Percentiles rank a stretch among this genome's conserved stretches.
Conservation (phyloP, 129 eudicot genomes). For the Flaveria robusta region DNA sequence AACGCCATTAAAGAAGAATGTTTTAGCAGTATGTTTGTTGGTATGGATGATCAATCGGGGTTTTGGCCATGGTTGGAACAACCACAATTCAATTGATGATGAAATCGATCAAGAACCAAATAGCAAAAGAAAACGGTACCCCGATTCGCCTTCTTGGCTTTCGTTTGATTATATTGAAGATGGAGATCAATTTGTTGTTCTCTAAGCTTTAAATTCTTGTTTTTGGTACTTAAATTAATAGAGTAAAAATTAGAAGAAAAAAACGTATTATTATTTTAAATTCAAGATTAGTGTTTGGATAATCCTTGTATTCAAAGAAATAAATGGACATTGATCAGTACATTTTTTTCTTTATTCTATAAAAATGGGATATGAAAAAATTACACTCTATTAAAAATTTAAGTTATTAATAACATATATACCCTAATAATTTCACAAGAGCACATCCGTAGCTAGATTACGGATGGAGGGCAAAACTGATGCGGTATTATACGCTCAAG, state of each 20-base stretch:
- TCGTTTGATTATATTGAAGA: constrained; percentile 33
- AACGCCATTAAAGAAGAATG: constrained; percentile 74
- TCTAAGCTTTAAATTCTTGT: constrained; percentile 42
- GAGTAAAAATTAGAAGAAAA: constrained; percentile 50
- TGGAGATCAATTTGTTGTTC: constrained; percentile 45
- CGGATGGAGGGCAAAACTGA: no score
- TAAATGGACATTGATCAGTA: constrained; percentile 30
- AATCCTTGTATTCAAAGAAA: constrained; percentile 42
- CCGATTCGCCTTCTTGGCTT: constrained; percentile 20
- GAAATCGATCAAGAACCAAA: constrained; percentile 5
- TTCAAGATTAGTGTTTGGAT: constrained; percentile 40
- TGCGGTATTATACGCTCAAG: no score
- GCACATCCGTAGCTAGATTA: no score
- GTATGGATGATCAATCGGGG: constrained; percentile 85
- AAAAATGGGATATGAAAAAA: background rate
- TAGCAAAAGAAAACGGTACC: constrained; percentile 14
- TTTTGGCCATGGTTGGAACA: constrained; percentile 99
- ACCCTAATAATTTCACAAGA: no score
- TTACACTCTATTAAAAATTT: no score
- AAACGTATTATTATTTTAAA: constrained; percentile 40
- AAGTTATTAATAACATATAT: no score
- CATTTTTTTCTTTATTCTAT: constrained; percentile 3
- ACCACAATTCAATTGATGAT: constrained; percentile 78
- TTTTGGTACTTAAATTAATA: constrained; percentile 41
- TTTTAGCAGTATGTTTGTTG: constrained; percentile 73